Base-by-base conservation (phyloP, 2,329 filamentous ascomycete genomes). In the Claviceps lovelessii region DNA sequence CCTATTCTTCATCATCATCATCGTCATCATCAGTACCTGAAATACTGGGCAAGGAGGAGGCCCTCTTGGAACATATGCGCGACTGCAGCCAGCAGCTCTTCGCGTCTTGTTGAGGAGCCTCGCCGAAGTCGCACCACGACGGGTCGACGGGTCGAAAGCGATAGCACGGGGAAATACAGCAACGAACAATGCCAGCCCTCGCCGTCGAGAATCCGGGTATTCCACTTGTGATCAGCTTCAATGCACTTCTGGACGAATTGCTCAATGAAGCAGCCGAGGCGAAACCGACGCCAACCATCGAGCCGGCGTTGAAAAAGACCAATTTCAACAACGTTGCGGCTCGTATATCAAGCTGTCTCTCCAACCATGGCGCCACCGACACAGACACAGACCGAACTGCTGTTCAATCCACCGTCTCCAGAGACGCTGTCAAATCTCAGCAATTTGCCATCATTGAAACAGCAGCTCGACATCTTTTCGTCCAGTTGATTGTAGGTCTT, bases 391-490 rank as follows among this genome's bases (percentile, higher is more conserved):
- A 67, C 37, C 63, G 68, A 31, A 56, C 61, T 9, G 31, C 19
- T n/a, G 42, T 8, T 13, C 54, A 47, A 9, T 63, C 63, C 56
- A 67, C 68, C n/a, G 49, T 64, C 7, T 70, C 73, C 44, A 75
- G 75, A 60, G 73, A 63, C 62, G 56, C 61, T 5, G 57, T 58
- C 17, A 73, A 68, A 56, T 60, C 61, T 3, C 78, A 78, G 48
- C 81, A 84, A 60, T 83, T 82, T 65, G 82, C 84, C 39, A 78
- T 87, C 28, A 81, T 95, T 49, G 93, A 97, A 69, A 90, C 86
- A 19, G 90, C 89, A 11, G 86, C 86, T 52, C 84, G 89, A 62
- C 81, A 86, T 61, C 79, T 86, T 50, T 94, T 97, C 70, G 88
- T 88, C 69, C 76, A 79, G 58, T 74, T 89, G 58, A 78, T 95